Conservation (phyloP, 2,329 filamentous ascomycete species). For the Alternaria alternata region DNA sequence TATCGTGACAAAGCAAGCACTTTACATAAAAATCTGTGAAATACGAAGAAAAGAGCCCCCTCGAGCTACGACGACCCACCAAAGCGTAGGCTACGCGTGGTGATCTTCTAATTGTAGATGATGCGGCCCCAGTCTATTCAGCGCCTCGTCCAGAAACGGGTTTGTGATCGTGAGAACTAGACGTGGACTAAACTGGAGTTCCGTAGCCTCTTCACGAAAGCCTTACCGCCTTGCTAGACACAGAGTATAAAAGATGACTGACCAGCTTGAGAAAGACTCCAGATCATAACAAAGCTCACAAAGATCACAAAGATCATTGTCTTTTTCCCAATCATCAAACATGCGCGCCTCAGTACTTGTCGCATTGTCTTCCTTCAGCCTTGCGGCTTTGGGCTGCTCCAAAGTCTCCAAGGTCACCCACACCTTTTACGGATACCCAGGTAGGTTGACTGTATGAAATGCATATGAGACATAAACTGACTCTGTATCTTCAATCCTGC, state of each 20-base stretch:
- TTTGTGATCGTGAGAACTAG: background rate
- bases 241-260: background rate
- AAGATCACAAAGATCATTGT: background rate
- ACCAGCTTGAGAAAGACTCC: background rate
- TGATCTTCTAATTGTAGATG: background rate
- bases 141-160: background rate
- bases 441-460: background rate
- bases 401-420: slow-evolving; percentile 19
- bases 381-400: slow-evolving; percentile 10
- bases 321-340: background rate
- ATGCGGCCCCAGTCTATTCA: background rate
- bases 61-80: background rate
- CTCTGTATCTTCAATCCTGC: background rate
- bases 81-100: background rate
- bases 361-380: slow-evolving; percentile 11
- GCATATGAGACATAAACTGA: background rate
- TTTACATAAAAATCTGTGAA: background rate
- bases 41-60: background rate
- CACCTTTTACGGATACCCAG: slow-evolving; percentile 32
- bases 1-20: background rate
- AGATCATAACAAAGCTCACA: background rate
- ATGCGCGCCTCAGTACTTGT: slow-evolving; percentile 13
- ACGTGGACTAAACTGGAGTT: background rate
- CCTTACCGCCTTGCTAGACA: background rate
- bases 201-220: background rate